These are phyloP conservation scores for Cavenderia fasciculata DNA, from an alignment of 78 protist species.

Conservation along the genomic window DNA sequence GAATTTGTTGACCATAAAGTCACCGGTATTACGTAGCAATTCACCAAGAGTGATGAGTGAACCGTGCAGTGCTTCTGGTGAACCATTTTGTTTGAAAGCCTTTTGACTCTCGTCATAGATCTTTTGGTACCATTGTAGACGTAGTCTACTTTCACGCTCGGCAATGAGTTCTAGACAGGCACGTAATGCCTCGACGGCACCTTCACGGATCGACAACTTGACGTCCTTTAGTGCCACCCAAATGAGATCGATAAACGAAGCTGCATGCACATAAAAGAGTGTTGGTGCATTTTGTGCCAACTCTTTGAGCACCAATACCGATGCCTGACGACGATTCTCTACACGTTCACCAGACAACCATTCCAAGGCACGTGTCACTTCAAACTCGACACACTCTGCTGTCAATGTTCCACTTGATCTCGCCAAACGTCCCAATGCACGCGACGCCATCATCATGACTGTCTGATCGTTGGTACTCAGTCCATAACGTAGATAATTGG, in stretches of 20 bases:
- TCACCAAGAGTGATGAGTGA: conserved; percentile 56
- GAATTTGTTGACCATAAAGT: conserved; percentile 47
- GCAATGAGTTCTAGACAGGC: conserved; percentile 71
- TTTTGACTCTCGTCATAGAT: conserved; percentile 76
- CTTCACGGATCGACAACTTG: conserved; percentile 65
- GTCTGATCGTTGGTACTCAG: conserved; percentile 47
- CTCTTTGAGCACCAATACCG: conserved; percentile 67
- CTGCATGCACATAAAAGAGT: conserved; percentile 72
- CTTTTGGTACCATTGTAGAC: conserved; percentile 77
- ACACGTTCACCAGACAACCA: conserved; percentile 65
- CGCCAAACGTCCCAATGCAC: conserved; percentile 76
- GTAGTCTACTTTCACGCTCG: conserved; percentile 53
- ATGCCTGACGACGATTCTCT: conserved; percentile 41
- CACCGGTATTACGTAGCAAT: conserved; percentile 69
- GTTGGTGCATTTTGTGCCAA: conserved; percentile 81
- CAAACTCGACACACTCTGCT: conserved; percentile 78
- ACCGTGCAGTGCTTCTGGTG: conserved; percentile 68
- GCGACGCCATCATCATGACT: conserved; percentile 58
- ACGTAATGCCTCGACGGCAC: conserved; percentile 65
- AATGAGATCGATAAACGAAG: conserved; percentile 66
- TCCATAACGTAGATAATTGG: conserved; percentile 62
- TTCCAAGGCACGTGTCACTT: conserved; percentile 69
- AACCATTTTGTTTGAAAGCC: conserved; percentile 54
- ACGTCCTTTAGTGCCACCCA: conserved; percentile 69
- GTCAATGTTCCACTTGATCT: conserved; percentile 69